Conservation (phyloP, 805 yeast species). For the Novakomyces olei region DNA sequence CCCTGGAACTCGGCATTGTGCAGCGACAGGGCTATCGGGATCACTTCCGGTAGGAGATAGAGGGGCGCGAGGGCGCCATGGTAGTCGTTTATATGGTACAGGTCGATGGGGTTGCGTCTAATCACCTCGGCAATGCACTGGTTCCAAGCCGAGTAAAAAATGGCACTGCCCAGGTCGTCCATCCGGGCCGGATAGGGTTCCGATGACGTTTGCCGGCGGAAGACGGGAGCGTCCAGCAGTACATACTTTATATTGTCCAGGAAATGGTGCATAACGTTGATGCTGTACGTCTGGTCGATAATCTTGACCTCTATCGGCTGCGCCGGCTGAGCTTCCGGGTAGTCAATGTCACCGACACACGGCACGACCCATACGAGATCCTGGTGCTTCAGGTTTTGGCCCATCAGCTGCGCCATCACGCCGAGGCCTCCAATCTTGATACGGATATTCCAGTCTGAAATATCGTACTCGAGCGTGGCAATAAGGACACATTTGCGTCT, state of each 20-base stretch:
- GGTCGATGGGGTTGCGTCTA: background rate
- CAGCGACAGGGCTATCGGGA: slow-evolving; percentile 2
- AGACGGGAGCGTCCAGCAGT: slow-evolving; percentile 4
- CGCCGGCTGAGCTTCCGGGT: slow-evolving; percentile 1
- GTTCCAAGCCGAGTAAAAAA: slow-evolving; percentile 4
- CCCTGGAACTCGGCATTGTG: slow-evolving; percentile 5
- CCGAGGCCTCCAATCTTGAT: slow-evolving; percentile 4
- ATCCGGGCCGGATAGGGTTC: slow-evolving; percentile 4
- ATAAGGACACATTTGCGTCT: background rate
- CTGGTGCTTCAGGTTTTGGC: slow-evolving; percentile 1
- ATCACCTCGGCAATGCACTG: slow-evolving; percentile 3
- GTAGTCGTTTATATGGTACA: slow-evolving; percentile 4
- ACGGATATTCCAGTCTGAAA: background rate
- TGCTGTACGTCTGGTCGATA: background rate
- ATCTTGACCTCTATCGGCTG: slow-evolving; percentile 3
- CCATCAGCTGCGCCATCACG: slow-evolving; percentile 5
- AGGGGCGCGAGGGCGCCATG: slow-evolving; percentile 4
- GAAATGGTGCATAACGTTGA: background rate
- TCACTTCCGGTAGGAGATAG: slow-evolving; percentile 3
- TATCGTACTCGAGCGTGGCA: slow-evolving; percentile 4
- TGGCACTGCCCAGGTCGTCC: slow-evolving; percentile 3
- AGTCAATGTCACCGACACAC: slow-evolving; percentile 2
- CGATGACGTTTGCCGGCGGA: slow-evolving; percentile 1
- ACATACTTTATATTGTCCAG: slow-evolving; percentile 1
- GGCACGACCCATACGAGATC: slow-evolving; percentile 4